phyloP scores from a whole-genome alignment of 139 green algal genomes.

The Spirogloea muscicola region DNA sequence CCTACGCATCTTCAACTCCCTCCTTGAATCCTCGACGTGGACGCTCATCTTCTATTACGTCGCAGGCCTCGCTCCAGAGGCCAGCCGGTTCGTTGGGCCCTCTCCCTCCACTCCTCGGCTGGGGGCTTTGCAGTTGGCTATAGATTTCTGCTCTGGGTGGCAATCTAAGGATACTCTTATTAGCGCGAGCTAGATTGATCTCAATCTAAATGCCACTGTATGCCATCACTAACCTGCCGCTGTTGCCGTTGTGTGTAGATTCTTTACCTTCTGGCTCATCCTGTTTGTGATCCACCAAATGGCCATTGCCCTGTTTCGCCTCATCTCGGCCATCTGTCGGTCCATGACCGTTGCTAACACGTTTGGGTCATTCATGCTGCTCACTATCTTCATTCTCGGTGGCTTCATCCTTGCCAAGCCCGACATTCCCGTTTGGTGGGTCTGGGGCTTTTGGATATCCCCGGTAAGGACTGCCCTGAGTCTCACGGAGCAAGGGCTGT shows the following conservation, averaged over 20 bases:
- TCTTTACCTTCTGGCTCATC: conserved; percentile 18
- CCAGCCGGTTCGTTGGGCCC: neutral
- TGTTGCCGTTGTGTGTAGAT: too few species aligned
- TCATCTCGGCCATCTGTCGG: conserved; percentile 28
- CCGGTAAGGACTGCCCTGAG: too few species aligned
- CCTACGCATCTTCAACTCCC: conserved; percentile 56
- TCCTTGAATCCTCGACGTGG: conserved; percentile 55
- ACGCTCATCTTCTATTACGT: conserved; percentile 20
- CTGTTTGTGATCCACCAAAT: conserved; percentile 40
- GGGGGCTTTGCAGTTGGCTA: too few species aligned
- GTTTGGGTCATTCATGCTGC: conserved; percentile 25
- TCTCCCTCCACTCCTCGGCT: too few species aligned
- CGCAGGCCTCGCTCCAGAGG: conserved; percentile 15
- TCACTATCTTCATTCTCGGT: conserved; percentile 32
- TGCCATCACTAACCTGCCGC: too few species aligned
- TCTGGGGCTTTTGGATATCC: conserved; percentile 61
- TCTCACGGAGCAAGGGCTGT: too few species aligned
- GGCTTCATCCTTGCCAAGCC: conserved; percentile 42
- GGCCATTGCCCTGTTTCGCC: conserved; percentile 25
- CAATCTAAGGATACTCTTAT: too few species aligned
- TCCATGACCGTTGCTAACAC: conserved; percentile 29
- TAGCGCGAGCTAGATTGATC: too few species aligned
- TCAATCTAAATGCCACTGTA: too few species aligned
- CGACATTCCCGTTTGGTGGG: conserved; percentile 49
- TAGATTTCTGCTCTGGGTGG: too few species aligned